Evolutionary conservation across 768 basidiomycete genomes (phyloP).

Genomic region (Flagelloscypha sp.): DNA sequence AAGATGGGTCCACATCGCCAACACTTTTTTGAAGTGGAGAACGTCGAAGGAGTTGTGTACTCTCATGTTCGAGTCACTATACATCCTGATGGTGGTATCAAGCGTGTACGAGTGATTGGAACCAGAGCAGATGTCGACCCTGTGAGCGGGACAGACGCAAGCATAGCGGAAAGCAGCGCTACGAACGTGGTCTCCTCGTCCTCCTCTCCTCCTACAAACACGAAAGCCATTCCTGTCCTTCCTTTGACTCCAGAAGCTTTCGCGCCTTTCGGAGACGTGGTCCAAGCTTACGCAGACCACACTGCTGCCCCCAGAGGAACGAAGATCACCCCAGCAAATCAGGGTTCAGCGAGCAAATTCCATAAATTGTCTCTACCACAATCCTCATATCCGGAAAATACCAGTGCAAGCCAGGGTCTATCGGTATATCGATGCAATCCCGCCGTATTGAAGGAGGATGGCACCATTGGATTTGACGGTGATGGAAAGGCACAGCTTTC

Average conservation of each 20-base stretch:
- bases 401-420: conserved; percentile 56
- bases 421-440: conserved; percentile 81
- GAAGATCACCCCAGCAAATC: conserved; percentile 77
- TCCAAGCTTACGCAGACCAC: conserved; percentile 76
- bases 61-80: conserved; percentile 87
- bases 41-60: conserved; percentile 47
- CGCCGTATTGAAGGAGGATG: conserved; percentile 36
- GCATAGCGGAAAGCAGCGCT: conserved; percentile 2
- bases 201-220: neutral
- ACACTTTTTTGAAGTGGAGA: conserved; percentile 81
- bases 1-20: conserved; percentile 85
- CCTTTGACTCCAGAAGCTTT: conserved; percentile 83
- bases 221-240: conserved; percentile 38
- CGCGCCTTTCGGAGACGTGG: conserved; percentile 80
- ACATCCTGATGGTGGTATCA: conserved; percentile 92
- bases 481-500: conserved; percentile 83
- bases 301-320: conserved; percentile 58
- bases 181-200: conserved; percentile 3
- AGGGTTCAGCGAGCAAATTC: conserved; percentile 86
- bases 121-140: conserved; percentile 29
- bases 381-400: conserved; percentile 52
- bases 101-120: conserved; percentile 82
- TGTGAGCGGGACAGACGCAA: neutral
- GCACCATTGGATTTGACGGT: conserved; percentile 52
- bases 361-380: conserved; percentile 77